Percentiles rank a stretch among this genome's conserved stretches.
Evolutionary conservation across 768 basidiomycete genomes (phyloP).

Genomic region (Trametes gibbosa): DNA sequence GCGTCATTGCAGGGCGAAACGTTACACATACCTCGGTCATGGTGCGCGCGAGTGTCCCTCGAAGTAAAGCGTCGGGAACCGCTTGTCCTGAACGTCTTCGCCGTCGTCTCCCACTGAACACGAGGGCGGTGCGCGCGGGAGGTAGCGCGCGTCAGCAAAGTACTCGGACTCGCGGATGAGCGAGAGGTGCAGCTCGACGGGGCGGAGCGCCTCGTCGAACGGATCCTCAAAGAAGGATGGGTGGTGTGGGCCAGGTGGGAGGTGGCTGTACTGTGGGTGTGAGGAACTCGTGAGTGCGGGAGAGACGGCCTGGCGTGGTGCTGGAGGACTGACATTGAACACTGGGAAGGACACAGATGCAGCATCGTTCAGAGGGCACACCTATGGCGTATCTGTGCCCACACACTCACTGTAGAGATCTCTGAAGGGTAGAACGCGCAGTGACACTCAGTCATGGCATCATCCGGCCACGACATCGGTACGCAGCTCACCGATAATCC

Average conservation of each 20-base stretch:
- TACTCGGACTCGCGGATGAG: slow-evolving; percentile 33
- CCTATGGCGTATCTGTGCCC: too few relatives aligned
- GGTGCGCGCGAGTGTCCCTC: slow-evolving; percentile 35
- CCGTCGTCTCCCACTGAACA: background rate
- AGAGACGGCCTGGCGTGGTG: too few relatives aligned
- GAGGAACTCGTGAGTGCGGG: background rate
- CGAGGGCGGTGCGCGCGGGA: slow-evolving; percentile 6
- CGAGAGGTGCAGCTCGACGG: slow-evolving; percentile 55
- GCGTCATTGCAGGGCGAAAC: too few relatives aligned
- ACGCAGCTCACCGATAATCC: slow-evolving; percentile 59
- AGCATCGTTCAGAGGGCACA: too few relatives aligned
- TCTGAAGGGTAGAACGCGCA: too few relatives aligned
- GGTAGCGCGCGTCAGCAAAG: slow-evolving; percentile 21
- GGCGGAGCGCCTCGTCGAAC: slow-evolving; percentile 64
- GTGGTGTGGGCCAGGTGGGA: too few relatives aligned
- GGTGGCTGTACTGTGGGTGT: slow-evolving; percentile 14
- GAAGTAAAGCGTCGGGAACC: slow-evolving; percentile 31
- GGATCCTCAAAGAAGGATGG: slow-evolving; percentile 47
- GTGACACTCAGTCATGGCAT: too few relatives aligned
- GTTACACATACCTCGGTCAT: slow-evolving; percentile 46
- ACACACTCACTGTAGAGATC: slow-evolving; percentile 7
- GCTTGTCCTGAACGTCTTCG: slow-evolving; percentile 18
- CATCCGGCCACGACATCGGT: background rate
- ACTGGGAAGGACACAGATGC: too few relatives aligned
- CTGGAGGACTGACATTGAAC: too few relatives aligned